Percentiles rank a stretch among this genome's conserved stretches.
phyloP scores from a whole-genome alignment of 2,329 filamentous ascomycete genomes.

The Pseudogymnoascus sp. region DNA sequence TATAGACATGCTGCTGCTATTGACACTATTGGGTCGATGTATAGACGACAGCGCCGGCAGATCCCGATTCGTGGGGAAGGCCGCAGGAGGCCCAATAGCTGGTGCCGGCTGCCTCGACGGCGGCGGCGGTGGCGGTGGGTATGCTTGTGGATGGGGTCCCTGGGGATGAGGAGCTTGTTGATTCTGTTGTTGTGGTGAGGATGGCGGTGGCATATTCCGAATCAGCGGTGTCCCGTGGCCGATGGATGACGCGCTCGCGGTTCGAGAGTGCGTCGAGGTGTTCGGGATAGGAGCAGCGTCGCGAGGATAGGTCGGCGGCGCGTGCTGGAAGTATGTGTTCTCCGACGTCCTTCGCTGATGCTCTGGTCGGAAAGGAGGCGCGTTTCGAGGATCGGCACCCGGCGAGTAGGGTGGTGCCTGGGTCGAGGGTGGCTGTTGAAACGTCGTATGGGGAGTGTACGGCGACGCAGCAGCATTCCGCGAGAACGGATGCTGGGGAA shows the following conservation, averaged over 20 bases:
- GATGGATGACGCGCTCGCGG: constrained; percentile 27
- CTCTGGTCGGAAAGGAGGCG: constrained; percentile 22
- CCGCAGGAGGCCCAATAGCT: constrained; percentile 30
- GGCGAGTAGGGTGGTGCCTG: constrained; percentile 21
- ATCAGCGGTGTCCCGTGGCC: constrained; percentile 24
- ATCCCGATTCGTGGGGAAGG: constrained; percentile 44
- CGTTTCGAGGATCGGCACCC: constrained; percentile 24
- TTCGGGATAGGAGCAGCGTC: constrained; percentile 23
- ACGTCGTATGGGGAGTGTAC: constrained; percentile 23
- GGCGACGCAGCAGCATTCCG: constrained; percentile 26
- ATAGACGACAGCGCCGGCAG: constrained; percentile 40
- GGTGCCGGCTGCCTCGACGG: constrained; percentile 34
- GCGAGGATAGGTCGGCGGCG: constrained; percentile 22
- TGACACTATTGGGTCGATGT: constrained; percentile 37
- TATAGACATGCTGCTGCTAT: constrained; percentile 61
- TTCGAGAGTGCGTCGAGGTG: constrained; percentile 22
- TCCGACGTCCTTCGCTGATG: constrained; percentile 29
- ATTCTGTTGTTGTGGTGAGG: constrained; percentile 38
- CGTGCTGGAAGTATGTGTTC: constrained; percentile 23
- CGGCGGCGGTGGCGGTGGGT: constrained; percentile 20
- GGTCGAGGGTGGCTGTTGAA: constrained; percentile 19
- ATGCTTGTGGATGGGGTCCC: constrained; percentile 27
- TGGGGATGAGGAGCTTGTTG: constrained; percentile 33
- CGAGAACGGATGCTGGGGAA: constrained; percentile 25
- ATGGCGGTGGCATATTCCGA: constrained; percentile 39